Evolutionary conservation across 148 eudicot species (phyloP), one percentile per base, ranked within the genome.

Genomic region (Chenopodium formosanum): DNA sequence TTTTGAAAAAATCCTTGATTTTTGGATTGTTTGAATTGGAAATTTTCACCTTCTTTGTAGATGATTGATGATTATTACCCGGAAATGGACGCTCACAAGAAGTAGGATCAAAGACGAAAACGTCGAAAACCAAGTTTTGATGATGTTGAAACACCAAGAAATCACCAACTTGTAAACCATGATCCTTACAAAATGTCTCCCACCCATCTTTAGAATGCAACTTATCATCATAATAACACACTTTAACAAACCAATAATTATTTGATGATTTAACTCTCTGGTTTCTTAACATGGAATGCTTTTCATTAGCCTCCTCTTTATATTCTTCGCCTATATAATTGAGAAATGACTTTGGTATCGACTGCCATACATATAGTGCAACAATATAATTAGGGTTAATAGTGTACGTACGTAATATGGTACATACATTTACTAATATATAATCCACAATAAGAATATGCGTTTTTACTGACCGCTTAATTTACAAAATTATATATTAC

Each of bases 71-170:
- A 9, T 27, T 4, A 4, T 9, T 14, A 4, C 7, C 19, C 23
- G 13, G 52, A 75, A 75, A 53, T 16, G 20, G 44, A 0, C 78
- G 78, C 29, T 76, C 78, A 76, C 78, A 76, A 76, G 20, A 25
- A 29, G 16, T 56, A 17, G 27, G 68, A 56, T 58, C 78, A 32
- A 58, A 76, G 17, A 76, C 32, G 4, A 32, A 19, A 9, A 76
- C 63, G 7, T 76, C 48, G n/a, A 76, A 60, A 19, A 60, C 52
- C 50, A 76, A 31, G 9, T 76, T 62, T 8, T 9, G 9, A 7
- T 76, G 12, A 53, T 56, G 67, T 7, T 22, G 34, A 20, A 76
- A 76, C 47, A 58, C 67, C 29, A 76, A 19, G 27, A 76, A 22
- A 76, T 60, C 78, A 32, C 78, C 78, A 2, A 60, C 47, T 76